phyloP scores from a whole-genome alignment of 768 basidiomycete genomes.

The Phylloporus rhodoxanthus region DNA sequence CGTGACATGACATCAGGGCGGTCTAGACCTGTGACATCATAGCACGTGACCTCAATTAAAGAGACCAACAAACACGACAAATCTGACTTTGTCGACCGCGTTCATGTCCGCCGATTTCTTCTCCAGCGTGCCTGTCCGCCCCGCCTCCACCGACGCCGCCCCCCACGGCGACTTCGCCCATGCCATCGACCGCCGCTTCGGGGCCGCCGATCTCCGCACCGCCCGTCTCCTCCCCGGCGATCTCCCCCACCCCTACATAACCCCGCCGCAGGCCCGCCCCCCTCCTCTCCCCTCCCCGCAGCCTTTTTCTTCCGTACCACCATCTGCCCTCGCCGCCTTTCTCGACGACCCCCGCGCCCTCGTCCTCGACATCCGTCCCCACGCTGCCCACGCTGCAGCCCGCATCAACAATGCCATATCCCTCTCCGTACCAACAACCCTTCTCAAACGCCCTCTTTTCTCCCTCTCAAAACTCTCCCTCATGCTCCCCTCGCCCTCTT shows the following conservation, averaged over 20 bases:
- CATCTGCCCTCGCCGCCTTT: conserved; percentile 28
- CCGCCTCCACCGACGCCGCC: conserved; percentile 9
- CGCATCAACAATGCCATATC: conserved; percentile 70
- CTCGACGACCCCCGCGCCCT: conserved; percentile 42
- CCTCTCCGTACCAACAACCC: conserved; percentile 88
- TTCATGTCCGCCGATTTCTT: conserved; percentile 39
- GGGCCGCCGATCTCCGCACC: conserved; percentile 32
- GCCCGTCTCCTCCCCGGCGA: conserved; percentile 32
- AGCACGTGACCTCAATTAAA: conserved; percentile 20
- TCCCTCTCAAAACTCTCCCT: conserved; percentile 68
- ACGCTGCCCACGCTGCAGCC: conserved; percentile 61
- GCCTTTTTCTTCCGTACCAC: conserved; percentile 21
- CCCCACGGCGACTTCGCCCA: conserved; percentile 45
- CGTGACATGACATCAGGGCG: conserved; percentile 22
- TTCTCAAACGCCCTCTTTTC: conserved; percentile 87
- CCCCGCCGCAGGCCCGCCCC: not conserved
- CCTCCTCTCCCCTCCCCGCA: conserved; percentile 3
- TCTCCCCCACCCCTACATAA: conserved; percentile 21
- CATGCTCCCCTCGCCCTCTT: conserved; percentile 65
- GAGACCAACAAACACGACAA: not conserved
- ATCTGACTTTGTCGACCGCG: not conserved
- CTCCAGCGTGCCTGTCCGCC: conserved; percentile 26
- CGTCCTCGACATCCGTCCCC: conserved; percentile 84
- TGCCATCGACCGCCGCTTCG: conserved; percentile 47
- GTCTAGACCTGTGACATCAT: conserved; percentile 31